phyloP scores from a whole-genome alignment of 768 basidiomycete genomes.

The Tricholoma furcatifolium region DNA sequence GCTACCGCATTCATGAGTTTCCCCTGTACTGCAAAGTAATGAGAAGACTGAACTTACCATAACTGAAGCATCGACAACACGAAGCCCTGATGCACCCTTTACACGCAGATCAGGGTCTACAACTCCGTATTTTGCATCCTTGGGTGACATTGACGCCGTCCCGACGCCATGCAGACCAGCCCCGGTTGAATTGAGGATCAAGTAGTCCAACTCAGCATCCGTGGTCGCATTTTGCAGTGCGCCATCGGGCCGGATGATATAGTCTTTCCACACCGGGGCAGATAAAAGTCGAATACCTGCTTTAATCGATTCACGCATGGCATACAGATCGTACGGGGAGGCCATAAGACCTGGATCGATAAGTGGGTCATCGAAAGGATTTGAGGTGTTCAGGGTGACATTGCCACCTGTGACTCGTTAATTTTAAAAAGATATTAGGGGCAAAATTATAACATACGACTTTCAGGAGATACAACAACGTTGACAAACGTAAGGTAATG shows the following conservation, averaged over 20 bases:
- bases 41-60: constrained; percentile 8
- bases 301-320: constrained; percentile 19
- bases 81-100: constrained; percentile 25
- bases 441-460: neutral
- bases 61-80: constrained; percentile 32
- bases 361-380: constrained; percentile 39
- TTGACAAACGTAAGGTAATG: neutral
- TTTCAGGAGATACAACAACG: neutral
- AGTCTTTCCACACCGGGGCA: constrained; percentile 22
- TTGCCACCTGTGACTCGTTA: neutral
- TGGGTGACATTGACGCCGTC: constrained; percentile 20
- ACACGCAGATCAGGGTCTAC: constrained; percentile 27
- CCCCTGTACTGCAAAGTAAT: neutral
- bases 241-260: constrained; percentile 16
- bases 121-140: constrained; percentile 18
- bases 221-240: constrained; percentile 17
- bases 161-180: neutral
- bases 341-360: constrained; percentile 45
- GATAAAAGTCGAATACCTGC: constrained; percentile 15
- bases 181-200: constrained; percentile 16
- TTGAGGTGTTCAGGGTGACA: constrained; percentile 1
- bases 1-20: neutral
- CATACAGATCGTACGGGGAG: constrained; percentile 19
- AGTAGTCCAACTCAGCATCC: constrained; percentile 5
- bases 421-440: neutral